A percentile compares a stretch with the other conserved stretches of the same genome.
Conservation (phyloP, 1,284 basidiomycete genomes). For the Marasmius sp. region DNA sequence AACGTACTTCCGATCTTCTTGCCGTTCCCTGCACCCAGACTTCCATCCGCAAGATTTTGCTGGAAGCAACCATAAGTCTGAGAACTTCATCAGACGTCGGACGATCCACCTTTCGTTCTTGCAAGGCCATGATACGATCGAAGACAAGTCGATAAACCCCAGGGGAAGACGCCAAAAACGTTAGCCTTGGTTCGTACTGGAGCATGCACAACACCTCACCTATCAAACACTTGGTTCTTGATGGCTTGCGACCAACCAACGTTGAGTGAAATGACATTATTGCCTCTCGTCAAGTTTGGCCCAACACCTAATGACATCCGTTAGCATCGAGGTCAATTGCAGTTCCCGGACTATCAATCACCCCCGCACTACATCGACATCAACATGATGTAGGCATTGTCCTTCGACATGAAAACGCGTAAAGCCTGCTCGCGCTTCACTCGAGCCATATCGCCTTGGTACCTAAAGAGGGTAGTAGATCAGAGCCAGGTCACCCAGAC, state of each 20-base stretch:
- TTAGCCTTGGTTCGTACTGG: neutral
- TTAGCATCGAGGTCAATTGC: neutral
- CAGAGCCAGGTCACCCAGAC: neutral
- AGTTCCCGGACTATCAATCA: slow-evolving; percentile 18
- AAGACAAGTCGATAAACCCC: slow-evolving; percentile 57
- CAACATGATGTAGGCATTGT: slow-evolving; percentile 54
- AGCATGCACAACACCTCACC: slow-evolving; percentile 17
- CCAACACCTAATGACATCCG: slow-evolving; percentile 38
- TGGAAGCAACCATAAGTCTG: too few species aligned
- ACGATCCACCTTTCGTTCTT: slow-evolving; percentile 50
- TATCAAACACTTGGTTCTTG: slow-evolving; percentile 54
- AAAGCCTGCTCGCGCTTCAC: slow-evolving; percentile 50
- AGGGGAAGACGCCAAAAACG: slow-evolving; percentile 26
- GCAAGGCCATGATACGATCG: slow-evolving; percentile 57
- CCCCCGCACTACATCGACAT: slow-evolving; percentile 65
- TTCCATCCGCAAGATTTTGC: too few species aligned
- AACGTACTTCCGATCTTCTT: slow-evolving; percentile 52
- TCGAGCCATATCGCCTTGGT: slow-evolving; percentile 60
- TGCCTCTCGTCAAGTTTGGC: slow-evolving; percentile 59
- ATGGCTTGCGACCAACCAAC: slow-evolving; percentile 62
- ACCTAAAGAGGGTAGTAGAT: slow-evolving; percentile 29
- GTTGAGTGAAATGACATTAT: slow-evolving; percentile 63
- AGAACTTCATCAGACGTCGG: too few species aligned
- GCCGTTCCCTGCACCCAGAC: too few species aligned
- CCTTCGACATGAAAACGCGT: slow-evolving; percentile 53